Base-by-base conservation (phyloP, 192 early-diverging fungal species). In the Coemansia erecta region DNA sequence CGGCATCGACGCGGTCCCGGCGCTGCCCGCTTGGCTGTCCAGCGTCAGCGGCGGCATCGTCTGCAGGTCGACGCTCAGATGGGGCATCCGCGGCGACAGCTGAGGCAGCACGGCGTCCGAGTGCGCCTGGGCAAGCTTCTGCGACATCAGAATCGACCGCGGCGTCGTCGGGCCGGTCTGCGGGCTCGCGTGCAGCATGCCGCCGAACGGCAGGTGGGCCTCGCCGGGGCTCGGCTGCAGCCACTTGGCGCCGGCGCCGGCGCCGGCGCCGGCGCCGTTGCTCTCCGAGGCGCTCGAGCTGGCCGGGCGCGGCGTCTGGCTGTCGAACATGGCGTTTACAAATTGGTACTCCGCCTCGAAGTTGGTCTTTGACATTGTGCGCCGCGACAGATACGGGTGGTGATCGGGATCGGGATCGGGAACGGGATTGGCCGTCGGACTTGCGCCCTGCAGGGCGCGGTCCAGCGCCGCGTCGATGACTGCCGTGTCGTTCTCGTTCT, bases 121-220 rank as follows among this genome's bases (percentile, higher is more conserved):
- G 19, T 77, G 74, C 7, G 68, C 74, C 33, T 66, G 63, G 12
- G 54, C 47, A n/a, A 77, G 74, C 43, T 63, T 53, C 61, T 70
- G 74, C 56, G 74, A 66, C 74, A 77, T 77, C 23, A 77, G 57
- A 18, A 77, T 77, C 35, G 74, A 77, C 21, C 61, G 63, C 19
- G 68, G 74, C 14, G 62, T 54, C 5, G 37, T 54, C 19, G 53
- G 18, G 15, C n/a, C 53, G 7, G n/a, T 22, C 17, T 19, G 53
- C 50, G 50, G 28, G 35, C 35, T 22, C 9, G 17, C 8, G n/a
- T 39, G n/a, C 10, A 24, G 6, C 35, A 54, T 11, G 35, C 53
- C 21, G 18, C 37, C 21, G 10, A 54, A 40, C 53, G 53, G 24
- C 53, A 54, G 53, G 18, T 41, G 28, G 35, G 33, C 11, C 4